phyloP scores from a whole-genome alignment of 202 grass and related monocot species.

The Carex arenaria region DNA sequence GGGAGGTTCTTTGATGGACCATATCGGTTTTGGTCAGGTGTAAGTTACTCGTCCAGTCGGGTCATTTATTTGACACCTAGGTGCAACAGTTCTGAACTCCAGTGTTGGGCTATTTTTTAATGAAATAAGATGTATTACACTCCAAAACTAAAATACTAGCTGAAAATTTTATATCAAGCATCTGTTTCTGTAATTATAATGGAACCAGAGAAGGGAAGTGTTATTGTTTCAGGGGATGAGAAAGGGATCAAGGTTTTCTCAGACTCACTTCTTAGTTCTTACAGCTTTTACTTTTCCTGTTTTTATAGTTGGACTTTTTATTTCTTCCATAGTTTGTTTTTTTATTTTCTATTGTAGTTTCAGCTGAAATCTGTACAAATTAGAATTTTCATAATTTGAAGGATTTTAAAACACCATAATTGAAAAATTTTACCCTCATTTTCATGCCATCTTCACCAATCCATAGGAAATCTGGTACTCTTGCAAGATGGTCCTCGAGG shows the following conservation, averaged over 20 bases:
- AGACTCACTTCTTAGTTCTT: neutral
- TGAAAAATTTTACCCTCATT: conserved; percentile 51
- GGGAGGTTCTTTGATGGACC: neutral
- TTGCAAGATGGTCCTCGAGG: conserved; percentile 56
- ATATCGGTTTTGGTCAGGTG: neutral
- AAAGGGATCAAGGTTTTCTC: neutral
- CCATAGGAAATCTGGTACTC: conserved; percentile 68
- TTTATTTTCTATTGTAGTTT: neutral
- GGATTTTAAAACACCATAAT: neutral
- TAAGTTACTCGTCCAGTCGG: neutral
- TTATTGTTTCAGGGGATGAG: neutral
- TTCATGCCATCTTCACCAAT: conserved; percentile 90
- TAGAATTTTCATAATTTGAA: neutral
- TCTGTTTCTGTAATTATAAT: neutral
- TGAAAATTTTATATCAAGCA: neutral
- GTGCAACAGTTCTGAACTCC: neutral
- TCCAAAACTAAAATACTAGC: neutral
- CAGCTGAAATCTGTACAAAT: neutral
- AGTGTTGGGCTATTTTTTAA: neutral
- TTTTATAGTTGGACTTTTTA: neutral
- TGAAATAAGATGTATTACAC: neutral
- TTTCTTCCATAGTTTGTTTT: neutral
- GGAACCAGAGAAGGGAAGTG: neutral
- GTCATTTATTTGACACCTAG: neutral
- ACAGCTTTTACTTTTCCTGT: neutral